phyloP scores from a whole-genome alignment of 495 filamentous ascomycete genomes.

The Penicillium pancosmium region DNA sequence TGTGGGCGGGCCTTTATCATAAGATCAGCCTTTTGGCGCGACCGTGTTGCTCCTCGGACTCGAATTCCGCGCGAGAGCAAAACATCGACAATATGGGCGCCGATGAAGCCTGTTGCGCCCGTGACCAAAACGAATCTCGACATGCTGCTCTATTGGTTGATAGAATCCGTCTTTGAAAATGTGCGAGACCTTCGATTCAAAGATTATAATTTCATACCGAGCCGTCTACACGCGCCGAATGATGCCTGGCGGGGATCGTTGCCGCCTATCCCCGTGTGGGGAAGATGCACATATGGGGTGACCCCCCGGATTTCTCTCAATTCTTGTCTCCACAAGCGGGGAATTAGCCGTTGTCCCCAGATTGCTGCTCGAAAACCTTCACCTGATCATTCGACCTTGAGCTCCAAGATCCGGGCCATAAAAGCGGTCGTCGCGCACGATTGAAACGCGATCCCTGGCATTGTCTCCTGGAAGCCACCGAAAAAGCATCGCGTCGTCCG shows the following conservation, averaged over 20 bases:
- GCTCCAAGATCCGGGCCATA: not conserved
- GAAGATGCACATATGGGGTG: not conserved
- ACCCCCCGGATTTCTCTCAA: not conserved
- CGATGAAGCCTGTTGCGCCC: conserved; percentile 29
- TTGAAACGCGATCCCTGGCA: not conserved
- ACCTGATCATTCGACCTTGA: too few relatives aligned
- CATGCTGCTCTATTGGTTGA: not conserved
- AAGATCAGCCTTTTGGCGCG: conserved; percentile 9
- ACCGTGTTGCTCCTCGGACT: conserved; percentile 29
- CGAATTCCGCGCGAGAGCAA: conserved; percentile 16
- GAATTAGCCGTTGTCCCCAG: not conserved
- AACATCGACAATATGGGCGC: conserved; percentile 21
- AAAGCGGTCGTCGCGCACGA: not conserved
- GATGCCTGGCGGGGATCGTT: not conserved
- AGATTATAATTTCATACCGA: too few relatives aligned
- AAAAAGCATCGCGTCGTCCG: not conserved
- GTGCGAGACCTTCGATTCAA: too few relatives aligned
- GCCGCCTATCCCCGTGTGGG: not conserved
- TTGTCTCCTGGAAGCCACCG: not conserved
- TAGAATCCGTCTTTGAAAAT: not conserved
- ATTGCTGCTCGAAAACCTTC: too few relatives aligned
- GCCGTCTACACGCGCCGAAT: too few relatives aligned
- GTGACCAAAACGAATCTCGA: conserved; percentile 27
- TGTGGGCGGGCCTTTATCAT: conserved; percentile 21
- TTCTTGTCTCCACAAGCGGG: not conserved